Evolutionary conservation across 2,329 filamentous ascomycete genomes (phyloP).

Genomic region (Neofusicoccum laricinum): DNA sequence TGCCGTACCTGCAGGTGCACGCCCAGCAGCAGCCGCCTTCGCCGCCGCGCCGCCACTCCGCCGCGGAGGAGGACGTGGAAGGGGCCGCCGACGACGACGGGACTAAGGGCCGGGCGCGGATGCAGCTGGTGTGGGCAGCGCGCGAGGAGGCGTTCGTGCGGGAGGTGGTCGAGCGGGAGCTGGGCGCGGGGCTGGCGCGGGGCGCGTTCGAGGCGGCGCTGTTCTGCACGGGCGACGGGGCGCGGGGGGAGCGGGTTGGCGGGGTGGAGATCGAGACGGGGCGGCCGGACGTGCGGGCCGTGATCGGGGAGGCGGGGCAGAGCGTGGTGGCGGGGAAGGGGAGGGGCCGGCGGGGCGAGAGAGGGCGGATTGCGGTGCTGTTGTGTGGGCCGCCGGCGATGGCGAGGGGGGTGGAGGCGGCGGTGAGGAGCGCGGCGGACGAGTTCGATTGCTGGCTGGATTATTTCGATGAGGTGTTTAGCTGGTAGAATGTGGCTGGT

Average conservation of each 20-base stretch:
- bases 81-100: background rate
- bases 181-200: slow-evolving; percentile 23
- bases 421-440: slow-evolving; percentile 36
- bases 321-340: background rate
- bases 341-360: slow-evolving; percentile 27
- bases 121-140: slow-evolving; percentile 36
- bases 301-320: slow-evolving; percentile 33
- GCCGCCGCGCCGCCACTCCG: background rate
- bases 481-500: slow-evolving; percentile 31
- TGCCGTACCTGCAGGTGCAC: slow-evolving; percentile 28
- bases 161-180: slow-evolving; percentile 24
- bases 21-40: background rate
- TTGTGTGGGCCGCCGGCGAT: slow-evolving; percentile 46
- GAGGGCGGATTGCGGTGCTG: slow-evolving; percentile 35
- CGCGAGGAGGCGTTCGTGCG: slow-evolving; percentile 30
- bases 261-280: slow-evolving; percentile 20
- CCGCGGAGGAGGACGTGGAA: background rate
- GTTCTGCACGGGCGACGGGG: background rate
- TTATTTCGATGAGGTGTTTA: slow-evolving; percentile 50
- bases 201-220: slow-evolving; percentile 25
- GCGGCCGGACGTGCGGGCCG: slow-evolving; percentile 39
- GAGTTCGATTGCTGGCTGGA: slow-evolving; percentile 35
- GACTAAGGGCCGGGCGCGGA: background rate
- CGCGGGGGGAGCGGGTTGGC: background rate
- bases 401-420: slow-evolving; percentile 44